Evolutionary conservation across 1,284 basidiomycete species (phyloP).

Genomic region (Cryptococcus neoformans): DNA sequence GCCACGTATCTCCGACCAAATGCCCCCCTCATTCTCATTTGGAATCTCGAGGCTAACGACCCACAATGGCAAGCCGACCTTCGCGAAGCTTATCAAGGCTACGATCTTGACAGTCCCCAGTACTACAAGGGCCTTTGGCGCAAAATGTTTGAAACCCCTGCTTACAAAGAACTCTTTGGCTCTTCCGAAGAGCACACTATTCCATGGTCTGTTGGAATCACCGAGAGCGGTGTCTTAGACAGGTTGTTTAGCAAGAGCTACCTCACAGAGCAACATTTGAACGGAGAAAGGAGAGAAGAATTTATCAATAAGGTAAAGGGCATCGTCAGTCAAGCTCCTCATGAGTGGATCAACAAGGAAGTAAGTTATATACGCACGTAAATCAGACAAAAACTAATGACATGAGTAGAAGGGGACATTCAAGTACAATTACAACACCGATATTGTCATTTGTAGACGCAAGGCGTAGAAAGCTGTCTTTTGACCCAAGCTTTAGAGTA

Average conservation of each 20-base stretch:
- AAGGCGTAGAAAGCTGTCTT: slow-evolving; percentile 8
- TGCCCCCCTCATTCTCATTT: slow-evolving; percentile 44
- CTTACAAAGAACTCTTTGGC: slow-evolving; percentile 34
- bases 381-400: neutral
- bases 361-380: slow-evolving; percentile 15
- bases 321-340: slow-evolving; percentile 23
- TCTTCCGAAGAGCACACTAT: slow-evolving; percentile 18
- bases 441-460: slow-evolving; percentile 31
- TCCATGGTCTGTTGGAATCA: slow-evolving; percentile 27
- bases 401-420: slow-evolving; percentile 32
- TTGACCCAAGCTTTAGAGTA: no score
- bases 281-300: slow-evolving; percentile 22
- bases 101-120: slow-evolving; percentile 41
- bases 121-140: slow-evolving; percentile 41
- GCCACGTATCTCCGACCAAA: slow-evolving; percentile 43
- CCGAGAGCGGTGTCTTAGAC: slow-evolving; percentile 18
- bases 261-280: slow-evolving; percentile 36
- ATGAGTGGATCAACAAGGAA: slow-evolving; percentile 41
- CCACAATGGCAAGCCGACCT: slow-evolving; percentile 21
- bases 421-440: slow-evolving; percentile 34
- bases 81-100: slow-evolving; percentile 30
- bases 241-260: slow-evolving; percentile 18
- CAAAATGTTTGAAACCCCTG: slow-evolving; percentile 29
- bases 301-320: slow-evolving; percentile 24
- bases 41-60: slow-evolving; percentile 41